Base-by-base conservation (phyloP, 768 basidiomycete species). In the Amanita subjunquillea region DNA sequence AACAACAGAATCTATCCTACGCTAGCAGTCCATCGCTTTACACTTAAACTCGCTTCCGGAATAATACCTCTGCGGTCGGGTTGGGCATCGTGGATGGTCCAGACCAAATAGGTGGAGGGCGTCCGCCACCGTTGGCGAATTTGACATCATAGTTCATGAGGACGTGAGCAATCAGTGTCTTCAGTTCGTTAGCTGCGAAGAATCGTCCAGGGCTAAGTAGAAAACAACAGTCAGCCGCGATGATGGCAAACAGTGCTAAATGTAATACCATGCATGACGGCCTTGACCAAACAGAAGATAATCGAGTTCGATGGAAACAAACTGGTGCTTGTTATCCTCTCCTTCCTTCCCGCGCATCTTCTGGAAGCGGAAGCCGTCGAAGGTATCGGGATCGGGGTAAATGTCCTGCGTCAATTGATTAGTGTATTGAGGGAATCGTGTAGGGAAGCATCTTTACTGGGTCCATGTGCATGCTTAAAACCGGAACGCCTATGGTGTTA, bases 351-450 rank as follows among this genome's bases (percentile, higher is more conserved):
- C 59, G 12, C 62, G 58, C 59, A 68, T 59, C 17, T 68, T 58
- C 1, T 61, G 55, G 55, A 73, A 78, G 3, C 76, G 70, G 59
- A 75, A 74, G 0, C 68, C 69, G 29, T 74, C 63, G 39, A 79
- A 69, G 0, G 61, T 57, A 20, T 23, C 43, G 4, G 51, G 42
- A 38, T 63, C 60, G 0, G 78, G 56, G 54, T 78, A 79, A 30
- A 61, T 57, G 17, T 60, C 65, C 55, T 53, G 42, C 10, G 13
- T 27, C 10, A 13, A n/a, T 20, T 1, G 2, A 17, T 27, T 13
- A 12, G 15, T 17, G 12, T 2, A 27, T 13, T 6, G 22, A 17
- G 22, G 38, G 41, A 17, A 25, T 4, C 3, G 0, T 17, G 22
- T 42, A n/a, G 17, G 22, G 12, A 29, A 34, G 1, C 6, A 32